Percentiles rank a stretch among this genome's conserved stretches.
phyloP scores from a whole-genome alignment of 768 basidiomycete genomes.

The Krasilnikovozyma curviuscula region DNA sequence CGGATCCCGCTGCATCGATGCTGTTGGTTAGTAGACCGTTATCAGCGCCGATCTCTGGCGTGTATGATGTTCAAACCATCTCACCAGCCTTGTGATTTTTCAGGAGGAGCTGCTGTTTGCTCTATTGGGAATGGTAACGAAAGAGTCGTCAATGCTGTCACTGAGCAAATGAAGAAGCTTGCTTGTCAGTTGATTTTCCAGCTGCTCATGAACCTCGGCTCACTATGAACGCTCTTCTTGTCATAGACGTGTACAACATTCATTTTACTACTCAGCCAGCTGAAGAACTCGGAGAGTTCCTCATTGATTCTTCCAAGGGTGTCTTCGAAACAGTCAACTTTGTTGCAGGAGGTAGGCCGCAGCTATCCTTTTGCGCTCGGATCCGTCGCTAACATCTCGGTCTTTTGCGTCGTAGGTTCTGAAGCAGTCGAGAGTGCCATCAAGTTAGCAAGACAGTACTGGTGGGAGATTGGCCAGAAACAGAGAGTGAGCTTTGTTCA shows the following conservation, averaged over 20 bases:
- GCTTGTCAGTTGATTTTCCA: conserved; percentile 38
- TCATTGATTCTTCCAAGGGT: conserved; percentile 48
- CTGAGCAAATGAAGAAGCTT: conserved; percentile 30
- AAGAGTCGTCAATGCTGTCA: conserved; percentile 32
- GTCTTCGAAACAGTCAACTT: conserved; percentile 56
- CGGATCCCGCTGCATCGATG: conserved; percentile 53
- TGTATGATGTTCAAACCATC: too few species aligned
- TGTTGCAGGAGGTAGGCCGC: conserved; percentile 55
- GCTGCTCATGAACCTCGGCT: background rate
- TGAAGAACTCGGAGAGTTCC: conserved; percentile 49
- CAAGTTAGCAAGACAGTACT: conserved; percentile 58
- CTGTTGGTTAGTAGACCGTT: too few species aligned
- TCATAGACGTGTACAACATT: conserved; percentile 65
- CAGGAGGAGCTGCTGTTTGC: conserved; percentile 71
- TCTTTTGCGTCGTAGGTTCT: too few species aligned
- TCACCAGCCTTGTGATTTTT: too few species aligned
- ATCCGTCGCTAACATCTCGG: too few species aligned
- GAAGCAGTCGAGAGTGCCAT: conserved; percentile 79
- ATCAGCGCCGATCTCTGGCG: too few species aligned
- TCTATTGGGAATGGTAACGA: conserved; percentile 60
- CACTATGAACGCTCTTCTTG: background rate
- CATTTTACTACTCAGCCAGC: conserved; percentile 54
- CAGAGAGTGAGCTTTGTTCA: too few species aligned
- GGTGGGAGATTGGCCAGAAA: conserved; percentile 43
- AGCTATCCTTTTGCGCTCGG: too few species aligned